These are phyloP conservation scores for Jackrogersella multiformis DNA, from an alignment of 495 filamentous ascomycete genomes.

Conservation along the genomic window DNA sequence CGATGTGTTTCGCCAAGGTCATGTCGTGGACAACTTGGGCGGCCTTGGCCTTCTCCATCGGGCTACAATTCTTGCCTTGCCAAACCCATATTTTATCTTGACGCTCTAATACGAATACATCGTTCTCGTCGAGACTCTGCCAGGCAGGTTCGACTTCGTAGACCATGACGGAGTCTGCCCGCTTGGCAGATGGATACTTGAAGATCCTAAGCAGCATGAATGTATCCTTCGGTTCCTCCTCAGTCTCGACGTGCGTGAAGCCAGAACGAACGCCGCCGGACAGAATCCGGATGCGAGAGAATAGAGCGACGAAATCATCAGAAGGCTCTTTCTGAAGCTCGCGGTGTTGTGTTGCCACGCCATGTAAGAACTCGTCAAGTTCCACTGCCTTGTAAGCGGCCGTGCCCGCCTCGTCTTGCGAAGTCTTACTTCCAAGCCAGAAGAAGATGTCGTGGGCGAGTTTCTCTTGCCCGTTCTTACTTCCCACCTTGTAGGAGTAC, in stretches of 20 bases:
- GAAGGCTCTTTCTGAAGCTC: slow-evolving; percentile 66
- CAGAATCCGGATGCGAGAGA: slow-evolving; percentile 62
- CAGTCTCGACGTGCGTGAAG: slow-evolving; percentile 65
- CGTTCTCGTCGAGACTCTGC: slow-evolving; percentile 66
- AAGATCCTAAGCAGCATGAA: slow-evolving; percentile 66
- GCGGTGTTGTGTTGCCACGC: slow-evolving; percentile 66
- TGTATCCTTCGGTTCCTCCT: slow-evolving; percentile 52
- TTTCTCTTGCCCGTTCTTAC: slow-evolving; percentile 52
- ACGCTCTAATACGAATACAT: slow-evolving; percentile 69
- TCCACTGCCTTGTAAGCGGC: slow-evolving; percentile 74
- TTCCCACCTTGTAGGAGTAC: slow-evolving; percentile 61
- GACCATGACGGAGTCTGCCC: slow-evolving; percentile 61
- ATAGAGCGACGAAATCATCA: slow-evolving; percentile 65
- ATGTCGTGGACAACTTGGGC: slow-evolving; percentile 70
- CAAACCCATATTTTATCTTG: slow-evolving; percentile 71
- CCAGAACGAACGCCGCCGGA: slow-evolving; percentile 68
- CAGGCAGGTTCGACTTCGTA: slow-evolving; percentile 69
- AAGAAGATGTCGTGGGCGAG: slow-evolving; percentile 67
- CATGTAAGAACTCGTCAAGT: slow-evolving; percentile 69
- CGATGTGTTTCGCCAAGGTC: slow-evolving; percentile 67
- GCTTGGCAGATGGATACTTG: slow-evolving; percentile 58
- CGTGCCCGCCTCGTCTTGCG: slow-evolving; percentile 70
- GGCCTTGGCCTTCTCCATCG: slow-evolving; percentile 72
- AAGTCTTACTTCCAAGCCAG: slow-evolving; percentile 67
- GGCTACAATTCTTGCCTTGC: slow-evolving; percentile 69